phyloP scores from a whole-genome alignment of 2,329 filamentous ascomycete species.

The Aspergillus latus region DNA sequence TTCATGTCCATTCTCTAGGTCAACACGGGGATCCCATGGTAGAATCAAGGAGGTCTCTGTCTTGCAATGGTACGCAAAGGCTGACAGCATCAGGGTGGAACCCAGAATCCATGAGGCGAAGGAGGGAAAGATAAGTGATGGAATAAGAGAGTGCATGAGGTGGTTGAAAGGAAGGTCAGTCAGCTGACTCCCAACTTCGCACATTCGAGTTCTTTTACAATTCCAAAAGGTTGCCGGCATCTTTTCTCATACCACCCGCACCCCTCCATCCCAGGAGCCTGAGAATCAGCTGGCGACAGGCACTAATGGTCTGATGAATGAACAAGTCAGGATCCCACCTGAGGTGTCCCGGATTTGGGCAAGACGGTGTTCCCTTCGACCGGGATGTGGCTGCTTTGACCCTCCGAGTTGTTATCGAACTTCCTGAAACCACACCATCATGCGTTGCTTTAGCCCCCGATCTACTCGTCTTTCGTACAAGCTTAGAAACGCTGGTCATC shows the following conservation, averaged over 20 bases:
- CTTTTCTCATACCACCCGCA: neutral
- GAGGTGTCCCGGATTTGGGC: no score
- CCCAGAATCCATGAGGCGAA: no score
- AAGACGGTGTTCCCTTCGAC: no score
- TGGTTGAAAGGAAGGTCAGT: neutral
- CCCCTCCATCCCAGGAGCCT: neutral
- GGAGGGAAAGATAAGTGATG: no score
- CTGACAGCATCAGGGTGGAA: no score
- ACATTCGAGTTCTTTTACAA: neutral
- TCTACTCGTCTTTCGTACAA: neutral
- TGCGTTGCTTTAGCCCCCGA: neutral
- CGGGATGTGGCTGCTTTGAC: neutral
- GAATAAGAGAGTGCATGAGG: neutral
- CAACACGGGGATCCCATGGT: no score
- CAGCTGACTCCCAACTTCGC: neutral
- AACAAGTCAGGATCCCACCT: no score
- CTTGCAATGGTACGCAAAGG: no score
- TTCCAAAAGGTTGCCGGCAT: neutral
- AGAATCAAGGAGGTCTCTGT: no score
- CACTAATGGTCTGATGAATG: no score
- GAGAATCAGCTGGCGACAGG: no score
- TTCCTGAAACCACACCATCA: neutral
- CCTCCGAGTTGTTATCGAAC: neutral
- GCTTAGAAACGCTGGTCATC: neutral
- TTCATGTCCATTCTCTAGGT: no score